A percentile compares a stretch with the other conserved stretches of the same genome.
These are phyloP conservation scores for Suhomyces kilbournensis DNA, from an alignment of 805 yeast genomes.

Conservation along the genomic window DNA sequence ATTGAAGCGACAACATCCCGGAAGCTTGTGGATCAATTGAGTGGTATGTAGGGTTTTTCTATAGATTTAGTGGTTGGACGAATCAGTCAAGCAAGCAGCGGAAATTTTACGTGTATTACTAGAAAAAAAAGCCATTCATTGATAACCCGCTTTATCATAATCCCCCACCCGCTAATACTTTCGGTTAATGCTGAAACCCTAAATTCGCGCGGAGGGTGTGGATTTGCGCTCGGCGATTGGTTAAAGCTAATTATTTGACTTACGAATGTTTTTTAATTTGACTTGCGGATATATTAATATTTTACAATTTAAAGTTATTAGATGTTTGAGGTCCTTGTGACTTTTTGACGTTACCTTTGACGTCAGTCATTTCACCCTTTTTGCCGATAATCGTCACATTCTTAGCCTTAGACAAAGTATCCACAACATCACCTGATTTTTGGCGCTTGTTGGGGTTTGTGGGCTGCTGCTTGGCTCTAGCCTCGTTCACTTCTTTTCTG, in stretches of 20 bases:
- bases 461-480: conserved; percentile 24
- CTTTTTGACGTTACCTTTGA: conserved; percentile 62
- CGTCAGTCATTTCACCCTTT: conserved; percentile 71
- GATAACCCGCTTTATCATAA: background rate
- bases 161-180: background rate
- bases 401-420: conserved; percentile 67
- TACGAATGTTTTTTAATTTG: background rate
- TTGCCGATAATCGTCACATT: conserved; percentile 76
- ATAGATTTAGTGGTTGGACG: background rate
- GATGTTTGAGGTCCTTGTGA: conserved; percentile 31
- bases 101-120: background rate
- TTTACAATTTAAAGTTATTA: conserved; percentile 25
- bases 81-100: background rate
- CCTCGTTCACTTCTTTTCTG: conserved; percentile 26
- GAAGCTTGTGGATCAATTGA: conserved; percentile 1
- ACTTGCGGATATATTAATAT: background rate
- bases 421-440: conserved; percentile 61
- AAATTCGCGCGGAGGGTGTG: background rate
- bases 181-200: background rate
- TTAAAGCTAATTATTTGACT: background rate
- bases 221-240: background rate
- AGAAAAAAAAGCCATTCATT: background rate
- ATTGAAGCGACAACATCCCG: conserved; percentile 18
- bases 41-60: background rate
- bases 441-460: conserved; percentile 43